Base-by-base conservation (phyloP, 106 monocot species). In the Acanthochlamys bracteata region DNA sequence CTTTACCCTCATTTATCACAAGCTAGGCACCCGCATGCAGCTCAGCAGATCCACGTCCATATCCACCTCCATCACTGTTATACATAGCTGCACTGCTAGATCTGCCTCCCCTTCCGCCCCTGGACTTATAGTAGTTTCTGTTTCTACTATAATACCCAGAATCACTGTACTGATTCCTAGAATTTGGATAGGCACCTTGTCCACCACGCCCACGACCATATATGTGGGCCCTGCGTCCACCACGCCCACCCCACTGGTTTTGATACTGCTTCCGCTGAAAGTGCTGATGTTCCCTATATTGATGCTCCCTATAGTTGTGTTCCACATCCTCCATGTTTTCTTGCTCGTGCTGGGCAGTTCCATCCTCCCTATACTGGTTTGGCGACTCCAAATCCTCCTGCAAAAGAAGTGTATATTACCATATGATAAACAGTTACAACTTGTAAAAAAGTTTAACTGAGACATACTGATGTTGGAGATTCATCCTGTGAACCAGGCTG, bases 21-120 rank as follows among this genome's bases (percentile, higher is more conserved):
- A 16, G 11, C 66, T 67, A 79, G 53, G 68, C 58, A 61, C 47
- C 67, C 25, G 61, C 53, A 15, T 22, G 51, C 64, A 62, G 16
- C 66, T 82, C 77, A 9, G 64, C 66, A 42, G 61, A 69, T 42
- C 57, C 57, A 57, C 67, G 47, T 0, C 24, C 63, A 72, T 72
- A 70, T 43, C 73, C 71, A 33, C 33, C 33, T 15, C 64, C 67
- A 49, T 75, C 23, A 46, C 64, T 70, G 68, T 63, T 74, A 42
- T 80, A 72, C 40, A 60, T 55, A n/a, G 59, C 11, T 25, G 81
- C 60, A 41, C 84, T 64, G 6, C 77, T 70, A 16, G 51, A 41
- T 26, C 91, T 73, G 23, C 91, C 80, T 11, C 83, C 77, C 59
- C 89, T 71, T 0, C 78, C 17, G 33, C 17, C 84, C 57, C 79